Percentiles rank a stretch among this genome's conserved stretches.
Evolutionary conservation across 2,329 filamentous ascomycete genomes (phyloP).

Genomic region (Diaporthe batatas): DNA sequence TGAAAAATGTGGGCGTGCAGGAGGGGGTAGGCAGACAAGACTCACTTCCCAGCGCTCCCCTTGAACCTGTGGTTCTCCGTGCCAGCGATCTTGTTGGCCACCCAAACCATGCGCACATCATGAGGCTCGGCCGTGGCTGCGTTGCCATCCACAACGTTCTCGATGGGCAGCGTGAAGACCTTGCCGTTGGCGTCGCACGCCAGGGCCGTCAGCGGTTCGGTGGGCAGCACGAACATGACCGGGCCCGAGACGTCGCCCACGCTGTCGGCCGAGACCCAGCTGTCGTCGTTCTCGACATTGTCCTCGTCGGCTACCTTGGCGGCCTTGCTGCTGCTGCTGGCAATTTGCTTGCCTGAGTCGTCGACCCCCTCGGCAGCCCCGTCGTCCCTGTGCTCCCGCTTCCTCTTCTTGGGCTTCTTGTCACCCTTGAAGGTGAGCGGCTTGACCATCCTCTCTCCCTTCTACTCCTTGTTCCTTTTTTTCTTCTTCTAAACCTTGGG

Average conservation of each 20-base stretch:
- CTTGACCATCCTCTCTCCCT: conserved; percentile 77
- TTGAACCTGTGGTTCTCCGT: conserved; percentile 89
- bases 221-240: conserved; percentile 84
- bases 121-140: conserved; percentile 91
- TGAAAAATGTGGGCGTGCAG: no score
- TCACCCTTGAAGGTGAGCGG: conserved; percentile 96
- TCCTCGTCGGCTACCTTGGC: conserved; percentile 53
- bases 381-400: conserved; percentile 40
- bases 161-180: conserved; percentile 84
- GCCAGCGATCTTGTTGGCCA: conserved; percentile 85
- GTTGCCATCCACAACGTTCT: conserved; percentile 90
- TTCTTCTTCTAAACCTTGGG: not conserved
- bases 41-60: conserved; percentile 86
- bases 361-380: conserved; percentile 32
- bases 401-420: conserved; percentile 77
- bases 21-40: conserved; percentile 28
- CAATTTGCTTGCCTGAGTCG: conserved; percentile 72
- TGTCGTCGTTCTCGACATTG: conserved; percentile 76
- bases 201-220: conserved; percentile 78
- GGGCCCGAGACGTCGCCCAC: conserved; percentile 83
- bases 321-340: conserved; percentile 51
- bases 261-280: conserved; percentile 89
- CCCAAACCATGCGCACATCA: conserved; percentile 95
- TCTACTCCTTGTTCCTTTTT: no score
- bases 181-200: conserved; percentile 89